Base-by-base conservation (phyloP, 83 land plant species). In the Diphasiastrum complanatum region DNA sequence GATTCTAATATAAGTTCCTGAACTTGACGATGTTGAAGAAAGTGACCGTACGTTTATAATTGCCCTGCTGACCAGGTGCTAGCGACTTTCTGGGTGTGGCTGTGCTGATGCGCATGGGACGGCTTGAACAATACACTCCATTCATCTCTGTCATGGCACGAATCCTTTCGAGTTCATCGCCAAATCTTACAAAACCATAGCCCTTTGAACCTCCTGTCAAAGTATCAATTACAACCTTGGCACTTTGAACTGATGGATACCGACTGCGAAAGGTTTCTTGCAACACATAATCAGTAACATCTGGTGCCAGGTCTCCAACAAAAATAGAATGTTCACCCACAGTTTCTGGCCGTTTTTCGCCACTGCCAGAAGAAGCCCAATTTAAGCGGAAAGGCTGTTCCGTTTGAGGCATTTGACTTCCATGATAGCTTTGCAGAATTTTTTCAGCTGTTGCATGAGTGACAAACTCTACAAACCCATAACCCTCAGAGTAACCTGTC, bases 111-210 rank as follows among this genome's bases (percentile, higher is more conserved):
- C 84, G 70, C 85, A 79, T 82, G 23, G 82, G 75, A 51, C 89
- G 75, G 2, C 71, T 70, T 10, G 83, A 81, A 65, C 85, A 81
- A 27, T 60, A 59, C 22, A 61, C 45, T 29, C 85, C 85, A 70
- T 82, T 82, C 85, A 82, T 82, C 57, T 82, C 85, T 56, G 66
- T 68, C 83, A 82, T 82, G 11, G 85, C 79, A 49, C 82, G 82
- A 27, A 58, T 19, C 47, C 75, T 78, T 41, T 82, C 85, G 31
- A 32, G 41, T 43, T 73, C 78, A 69, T 79, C 82, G 12, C 75
- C 83, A 75, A 82, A 82, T 26, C 69, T 82, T 49, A 85, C 90
- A 79, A 85, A 85, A 27, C 86, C 90, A 77, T 80, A 83, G 3
- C 86, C 86, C 51, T 83, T 83, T 18, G 86, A 68, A 18, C 86